Base-by-base conservation (phyloP, 805 yeast genomes). In the Starmerella roubikii region DNA sequence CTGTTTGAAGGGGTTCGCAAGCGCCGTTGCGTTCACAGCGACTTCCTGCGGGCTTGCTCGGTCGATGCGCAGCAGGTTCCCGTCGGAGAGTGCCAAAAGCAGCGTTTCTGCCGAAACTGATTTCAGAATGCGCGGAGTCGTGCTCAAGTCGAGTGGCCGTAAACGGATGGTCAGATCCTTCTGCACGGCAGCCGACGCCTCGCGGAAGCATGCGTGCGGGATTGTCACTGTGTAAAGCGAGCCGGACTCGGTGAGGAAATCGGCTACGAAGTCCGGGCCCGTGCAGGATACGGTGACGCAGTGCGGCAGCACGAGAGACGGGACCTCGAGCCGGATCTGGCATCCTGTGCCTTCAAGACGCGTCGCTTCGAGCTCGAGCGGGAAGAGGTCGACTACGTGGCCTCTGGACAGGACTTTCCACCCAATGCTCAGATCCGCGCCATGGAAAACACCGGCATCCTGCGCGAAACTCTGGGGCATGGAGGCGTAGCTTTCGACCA, bases 51-150 rank as follows among this genome's bases (percentile, higher is more conserved):
- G 46, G 16, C 41, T 17, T 7, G 48, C 32, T 28, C 64, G 48
- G 23, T 48, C 38, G 16, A 44, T 27, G 35, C 41, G 45, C 35
- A 83, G 58, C 30, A 85, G 55, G 1, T 86, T 83, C 20, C 96
- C 95, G 58, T 86, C 93, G 32, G 67, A 66, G 35, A 85, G 62
- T 4, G 83, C 65, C 0, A 78, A 72, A 3, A 84, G 54, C 8
- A 74, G 53, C 32, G 68, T 65, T 3, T 53, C 50, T 0, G 59
- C 45, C 24, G 71, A 66, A 13, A 75, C 56, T 1, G 77, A 55
- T 35, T 65, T 61, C 44, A 79, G 49, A 17, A 66, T 57, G 31
- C 71, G 69, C 1, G 88, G 84, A 19, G 59, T 57, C 49, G 79
- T 65, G n/a, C n/a, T n/a, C 5, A 71, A 53, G 24, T 70, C 72